Evolutionary conservation across 805 yeast species (phyloP), one percentile per base, ranked within the genome.

Genomic region (Saturnispora dispora): DNA sequence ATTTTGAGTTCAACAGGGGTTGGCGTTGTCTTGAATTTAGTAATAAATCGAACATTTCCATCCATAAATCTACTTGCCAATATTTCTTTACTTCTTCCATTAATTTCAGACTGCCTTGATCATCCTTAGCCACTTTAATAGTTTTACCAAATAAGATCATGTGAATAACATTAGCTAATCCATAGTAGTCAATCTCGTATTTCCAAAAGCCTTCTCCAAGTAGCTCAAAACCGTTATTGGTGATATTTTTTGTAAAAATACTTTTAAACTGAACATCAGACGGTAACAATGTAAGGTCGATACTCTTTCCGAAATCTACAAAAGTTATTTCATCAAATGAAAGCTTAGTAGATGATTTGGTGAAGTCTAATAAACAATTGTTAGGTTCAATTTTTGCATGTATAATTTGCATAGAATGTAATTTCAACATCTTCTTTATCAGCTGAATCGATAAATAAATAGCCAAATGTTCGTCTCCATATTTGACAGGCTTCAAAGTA

Each of bases 371-470:
- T 95, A 89, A 85, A 56, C 93, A 85, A 62, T 88, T 89, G 55
- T 86, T 96, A 0, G 96, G 83, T 61, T 85, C 86, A 50, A 89
- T 65, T 63, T 89, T 95, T 2, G 96, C 95, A 67, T 89, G 96
- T 11, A 89, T 71, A 1, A 89, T 79, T 0, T 83, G 83, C 15
- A 75, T 65, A 0, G 65, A 63, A 60, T 89, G 96, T n/a, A 90
- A 64, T 2, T 69, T 64, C 48, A 80, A 81, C 5, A 88, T 66
- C 0, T 78, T 72, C 41, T 77, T 72, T 44, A 89, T 59, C 10
- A 90, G 62, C 61, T 88, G 88, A 9, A 79, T 67, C 0, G 91
- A 72, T 37, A 87, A 68, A 59, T 78, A 84, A 52, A 85, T 74
- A 3, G 77, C 77, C 4, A 88, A 61, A 0, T 70, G 63, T 61